These are phyloP conservation scores for Areca catechu DNA, from an alignment of 176 grass and related monocot genomes.

Conservation along the genomic window DNA sequence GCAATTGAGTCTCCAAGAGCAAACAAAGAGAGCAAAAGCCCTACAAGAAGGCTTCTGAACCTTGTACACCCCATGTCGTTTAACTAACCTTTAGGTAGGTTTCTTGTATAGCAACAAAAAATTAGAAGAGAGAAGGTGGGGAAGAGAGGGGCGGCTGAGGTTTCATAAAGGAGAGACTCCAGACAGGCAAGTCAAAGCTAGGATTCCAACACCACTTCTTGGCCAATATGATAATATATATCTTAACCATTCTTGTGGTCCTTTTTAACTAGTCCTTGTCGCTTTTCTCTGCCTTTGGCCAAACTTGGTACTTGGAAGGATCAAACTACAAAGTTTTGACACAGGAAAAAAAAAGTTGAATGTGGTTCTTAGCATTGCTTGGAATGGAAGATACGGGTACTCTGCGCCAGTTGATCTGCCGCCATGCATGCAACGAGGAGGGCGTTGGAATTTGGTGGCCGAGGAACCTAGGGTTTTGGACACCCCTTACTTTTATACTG, in stretches of 20 bases:
- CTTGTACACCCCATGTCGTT: neutral
- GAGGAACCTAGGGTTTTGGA: conserved; percentile 14
- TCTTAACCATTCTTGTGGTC: neutral
- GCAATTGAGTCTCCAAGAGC: neutral
- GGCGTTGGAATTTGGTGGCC: conserved; percentile 11
- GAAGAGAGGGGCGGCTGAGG: neutral
- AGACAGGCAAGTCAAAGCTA: conserved; percentile 4
- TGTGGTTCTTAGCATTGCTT: neutral
- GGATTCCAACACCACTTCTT: conserved; percentile 2
- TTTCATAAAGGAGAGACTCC: conserved; percentile 1
- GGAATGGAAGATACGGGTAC: conserved; percentile 20
- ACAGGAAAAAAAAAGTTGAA: neutral
- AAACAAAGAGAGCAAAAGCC: conserved; percentile 1
- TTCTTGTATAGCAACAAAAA: neutral
- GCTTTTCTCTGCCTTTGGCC: too few species aligned
- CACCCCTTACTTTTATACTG: too few species aligned
- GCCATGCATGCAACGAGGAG: conserved; percentile 20
- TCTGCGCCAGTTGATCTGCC: conserved; percentile 8
- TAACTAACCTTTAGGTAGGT: neutral
- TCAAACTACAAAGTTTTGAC: conserved; percentile 3
- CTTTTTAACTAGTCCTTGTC: neutral
- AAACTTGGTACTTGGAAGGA: neutral
- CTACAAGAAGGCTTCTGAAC: conserved; percentile 5
- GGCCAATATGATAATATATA: too few species aligned
- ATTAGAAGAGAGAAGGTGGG: neutral